Evolutionary conservation across 2,329 filamentous ascomycete genomes (phyloP).

Genomic region (Sporothrix pseudoabietina): DNA sequence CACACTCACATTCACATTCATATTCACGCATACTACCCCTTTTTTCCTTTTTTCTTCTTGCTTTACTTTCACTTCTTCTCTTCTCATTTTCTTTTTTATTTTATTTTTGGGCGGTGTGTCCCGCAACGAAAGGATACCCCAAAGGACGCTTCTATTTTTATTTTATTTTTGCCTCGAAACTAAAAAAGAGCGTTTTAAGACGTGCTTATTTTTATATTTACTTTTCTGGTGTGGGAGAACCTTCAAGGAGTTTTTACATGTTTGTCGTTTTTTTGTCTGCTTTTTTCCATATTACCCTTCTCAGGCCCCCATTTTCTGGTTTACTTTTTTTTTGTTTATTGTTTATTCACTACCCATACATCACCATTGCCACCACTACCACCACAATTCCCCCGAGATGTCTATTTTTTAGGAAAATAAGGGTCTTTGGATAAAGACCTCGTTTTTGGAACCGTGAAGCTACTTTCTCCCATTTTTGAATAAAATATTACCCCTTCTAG

Average conservation of each 20-base stretch:
- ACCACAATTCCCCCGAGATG: not conserved
- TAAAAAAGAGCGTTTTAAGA: not conserved
- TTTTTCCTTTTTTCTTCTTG: not conserved
- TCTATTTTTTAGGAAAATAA: not conserved
- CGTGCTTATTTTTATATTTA: slow-evolving; percentile 22
- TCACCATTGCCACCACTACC: not conserved
- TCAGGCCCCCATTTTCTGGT: not conserved
- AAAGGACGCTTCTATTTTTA: slow-evolving; percentile 12
- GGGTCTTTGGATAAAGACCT: not conserved
- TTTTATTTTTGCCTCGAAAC: not conserved
- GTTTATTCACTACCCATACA: not conserved
- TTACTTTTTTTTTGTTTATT: not conserved
- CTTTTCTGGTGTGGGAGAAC: slow-evolving; percentile 4
- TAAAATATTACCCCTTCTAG: not conserved
- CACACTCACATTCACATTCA: not conserved
- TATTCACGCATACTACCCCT: not conserved
- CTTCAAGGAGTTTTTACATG: not conserved
- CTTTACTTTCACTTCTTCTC: slow-evolving; percentile 1
- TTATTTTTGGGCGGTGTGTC: slow-evolving; percentile 28
- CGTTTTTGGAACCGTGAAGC: not conserved
- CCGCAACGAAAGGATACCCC: slow-evolving; percentile 34
- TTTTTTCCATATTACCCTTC: not conserved
- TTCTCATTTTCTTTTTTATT: not conserved
- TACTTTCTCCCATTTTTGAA: not conserved
- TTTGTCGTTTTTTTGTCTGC: not conserved